phyloP scores from a whole-genome alignment of 495 filamentous ascomycete species.

The Aspergillus coremiiformis region DNA sequence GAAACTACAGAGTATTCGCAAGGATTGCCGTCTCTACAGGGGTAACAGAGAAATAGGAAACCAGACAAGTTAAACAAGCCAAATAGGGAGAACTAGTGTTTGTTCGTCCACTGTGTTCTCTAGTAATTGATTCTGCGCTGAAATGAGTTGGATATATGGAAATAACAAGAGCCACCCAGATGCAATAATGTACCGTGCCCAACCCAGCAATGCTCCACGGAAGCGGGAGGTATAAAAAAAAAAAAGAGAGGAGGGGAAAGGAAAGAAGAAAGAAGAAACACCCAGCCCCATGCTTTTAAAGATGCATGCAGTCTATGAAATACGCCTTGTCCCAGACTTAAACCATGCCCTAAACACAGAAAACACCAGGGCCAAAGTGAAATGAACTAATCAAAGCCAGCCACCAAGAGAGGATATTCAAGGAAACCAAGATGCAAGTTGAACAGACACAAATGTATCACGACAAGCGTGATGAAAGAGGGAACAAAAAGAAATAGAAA shows the following conservation, averaged over 20 bases:
- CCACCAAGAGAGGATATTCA: slow-evolving; percentile 1
- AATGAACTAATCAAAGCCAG: slow-evolving; percentile 9
- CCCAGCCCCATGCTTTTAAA: slow-evolving; percentile 18
- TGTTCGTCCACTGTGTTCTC: neutral
- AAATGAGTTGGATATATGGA: slow-evolving; percentile 15
- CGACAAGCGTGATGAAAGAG: slow-evolving; percentile 4
- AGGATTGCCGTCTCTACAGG: neutral
- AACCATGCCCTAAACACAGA: slow-evolving; percentile 19
- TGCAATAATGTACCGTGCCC: slow-evolving; percentile 32
- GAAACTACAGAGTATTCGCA: neutral
- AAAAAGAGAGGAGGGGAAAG: slow-evolving; percentile 2
- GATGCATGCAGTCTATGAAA: slow-evolving; percentile 23
- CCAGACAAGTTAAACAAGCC: slow-evolving; percentile 1
- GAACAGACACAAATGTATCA: slow-evolving; percentile 7
- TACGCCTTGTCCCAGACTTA: slow-evolving; percentile 19
- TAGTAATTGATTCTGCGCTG: slow-evolving; percentile 7
- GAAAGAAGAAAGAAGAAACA: neutral
- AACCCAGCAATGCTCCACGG: slow-evolving; percentile 25
- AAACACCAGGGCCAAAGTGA: slow-evolving; percentile 5
- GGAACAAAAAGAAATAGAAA: slow-evolving; percentile 10
- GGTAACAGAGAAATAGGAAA: neutral
- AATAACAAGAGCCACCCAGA: slow-evolving; percentile 35
- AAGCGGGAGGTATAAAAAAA: slow-evolving; percentile 15
- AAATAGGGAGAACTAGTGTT: neutral
- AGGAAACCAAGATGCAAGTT: slow-evolving; percentile 3